Conservation (phyloP, 1,284 basidiomycete genomes). For the Meripilus lineatus region DNA sequence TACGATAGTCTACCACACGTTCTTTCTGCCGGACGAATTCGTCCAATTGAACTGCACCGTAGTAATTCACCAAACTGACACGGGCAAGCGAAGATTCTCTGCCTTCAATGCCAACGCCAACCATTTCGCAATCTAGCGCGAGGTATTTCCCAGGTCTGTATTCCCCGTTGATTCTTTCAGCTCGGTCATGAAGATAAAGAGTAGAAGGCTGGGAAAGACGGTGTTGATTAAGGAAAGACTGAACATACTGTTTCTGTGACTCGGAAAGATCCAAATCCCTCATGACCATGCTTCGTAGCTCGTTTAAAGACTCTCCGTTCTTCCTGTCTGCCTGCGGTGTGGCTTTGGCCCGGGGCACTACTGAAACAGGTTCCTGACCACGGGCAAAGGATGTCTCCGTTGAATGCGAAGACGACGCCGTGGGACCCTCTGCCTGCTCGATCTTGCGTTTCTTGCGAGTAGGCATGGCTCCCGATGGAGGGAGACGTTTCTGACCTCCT, state of each 20-base stretch:
- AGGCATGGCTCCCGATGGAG: conserved; percentile 1
- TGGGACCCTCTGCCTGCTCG: conserved; percentile 13
- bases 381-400: conserved; percentile 18
- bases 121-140: conserved; percentile 97
- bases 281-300: conserved; percentile 47
- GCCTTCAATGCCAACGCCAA: conserved; percentile 85
- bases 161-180: too few species aligned
- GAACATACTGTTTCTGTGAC: conserved; percentile 42
- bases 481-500: conserved; percentile 11
- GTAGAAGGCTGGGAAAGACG: neutral
- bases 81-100: conserved; percentile 83
- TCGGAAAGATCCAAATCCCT: conserved; percentile 39
- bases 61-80: conserved; percentile 89
- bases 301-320: conserved; percentile 44
- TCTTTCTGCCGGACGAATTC: conserved; percentile 87
- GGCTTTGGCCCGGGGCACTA: neutral
- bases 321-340: conserved; percentile 16
- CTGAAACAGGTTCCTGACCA: conserved; percentile 5
- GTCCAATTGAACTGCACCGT: conserved; percentile 80
- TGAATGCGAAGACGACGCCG: neutral
- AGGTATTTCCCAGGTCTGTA: conserved; percentile 73
- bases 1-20: conserved; percentile 90
- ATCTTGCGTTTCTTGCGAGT: conserved; percentile 31
- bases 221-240: neutral
- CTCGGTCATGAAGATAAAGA: neutral